Evolutionary conservation across 2,329 filamentous ascomycete species (phyloP).

Genomic region (Neonectria coccinea): DNA sequence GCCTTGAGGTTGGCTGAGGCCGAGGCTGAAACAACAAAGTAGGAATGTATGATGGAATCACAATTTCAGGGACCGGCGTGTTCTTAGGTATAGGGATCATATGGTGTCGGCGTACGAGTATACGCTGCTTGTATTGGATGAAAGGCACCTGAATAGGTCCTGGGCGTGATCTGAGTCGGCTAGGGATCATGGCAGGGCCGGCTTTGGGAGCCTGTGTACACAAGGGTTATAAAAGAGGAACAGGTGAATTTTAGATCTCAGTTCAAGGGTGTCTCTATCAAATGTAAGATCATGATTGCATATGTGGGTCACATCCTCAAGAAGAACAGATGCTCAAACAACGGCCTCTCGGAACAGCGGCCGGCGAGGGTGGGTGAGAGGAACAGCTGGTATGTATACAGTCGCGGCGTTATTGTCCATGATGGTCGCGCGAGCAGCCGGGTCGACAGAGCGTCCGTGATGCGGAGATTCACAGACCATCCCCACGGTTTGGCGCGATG

Average conservation of each 20-base stretch:
- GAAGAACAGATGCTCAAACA: constrained; percentile 12
- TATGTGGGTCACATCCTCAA: constrained; percentile 9
- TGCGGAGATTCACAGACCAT: constrained; percentile 15
- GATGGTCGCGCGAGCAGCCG: constrained; percentile 9
- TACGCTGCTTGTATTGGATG: constrained; percentile 23
- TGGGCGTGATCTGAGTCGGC: constrained; percentile 18
- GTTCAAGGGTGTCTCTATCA: constrained; percentile 11
- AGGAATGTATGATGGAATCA: constrained; percentile 11
- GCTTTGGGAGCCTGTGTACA: constrained; percentile 34
- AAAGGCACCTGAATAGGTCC: constrained; percentile 22
- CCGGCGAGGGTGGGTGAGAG: constrained; percentile 11
- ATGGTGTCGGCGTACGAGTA: constrained; percentile 33
- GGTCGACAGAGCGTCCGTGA: constrained; percentile 30
- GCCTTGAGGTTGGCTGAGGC: constrained; percentile 50
- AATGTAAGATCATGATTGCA: constrained; percentile 12
- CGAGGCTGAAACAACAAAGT: constrained; percentile 45
- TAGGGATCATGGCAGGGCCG: constrained; percentile 29
- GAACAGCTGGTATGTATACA: constrained; percentile 14
- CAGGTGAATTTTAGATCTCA: constrained; percentile 20
- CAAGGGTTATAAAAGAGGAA: constrained; percentile 22
- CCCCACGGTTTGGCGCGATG: constrained; percentile 22
- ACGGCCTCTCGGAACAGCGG: constrained; percentile 22
- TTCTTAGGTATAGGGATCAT: constrained; percentile 16
- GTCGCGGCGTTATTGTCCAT: constrained; percentile 12
- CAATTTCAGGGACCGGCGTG: constrained; percentile 23